Evolutionary conservation across 805 yeast species (phyloP).

Genomic region (Schwanniomyces vanrijiae): DNA sequence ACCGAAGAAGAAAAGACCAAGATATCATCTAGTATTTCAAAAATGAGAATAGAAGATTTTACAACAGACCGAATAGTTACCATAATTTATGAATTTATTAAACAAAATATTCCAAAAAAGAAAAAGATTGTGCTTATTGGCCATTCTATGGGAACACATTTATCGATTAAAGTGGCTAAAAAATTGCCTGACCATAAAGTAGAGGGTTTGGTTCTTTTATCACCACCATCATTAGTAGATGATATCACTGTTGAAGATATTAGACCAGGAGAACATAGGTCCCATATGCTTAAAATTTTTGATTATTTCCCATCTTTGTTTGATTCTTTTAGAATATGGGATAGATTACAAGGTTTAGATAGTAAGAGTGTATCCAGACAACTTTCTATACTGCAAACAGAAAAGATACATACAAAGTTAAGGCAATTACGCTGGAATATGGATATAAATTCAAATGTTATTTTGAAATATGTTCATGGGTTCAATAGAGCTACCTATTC

Average conservation of each 20-base stretch:
- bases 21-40: conserved; percentile 26
- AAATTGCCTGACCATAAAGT: conserved; percentile 36
- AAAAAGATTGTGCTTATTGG: conserved; percentile 55
- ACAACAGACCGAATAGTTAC: conserved; percentile 40
- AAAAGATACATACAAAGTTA: conserved; percentile 40
- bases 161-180: conserved; percentile 47
- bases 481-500: conserved; percentile 41
- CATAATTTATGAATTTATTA: conserved; percentile 37
- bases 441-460: conserved; percentile 54
- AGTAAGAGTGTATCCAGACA: conserved; percentile 63
- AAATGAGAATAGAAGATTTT: conserved; percentile 43
- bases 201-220: conserved; percentile 48
- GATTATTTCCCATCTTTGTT: conserved; percentile 46
- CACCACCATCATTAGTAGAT: conserved; percentile 46
- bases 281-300: conserved; percentile 26
- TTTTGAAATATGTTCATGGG: conserved; percentile 55
- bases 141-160: conserved; percentile 73
- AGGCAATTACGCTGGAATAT: conserved; percentile 72
- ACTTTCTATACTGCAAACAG: conserved; percentile 29
- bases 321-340: conserved; percentile 55
- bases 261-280: not conserved
- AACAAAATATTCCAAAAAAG: conserved; percentile 35
- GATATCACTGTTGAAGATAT: conserved; percentile 13
- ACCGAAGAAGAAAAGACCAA: conserved; percentile 29
- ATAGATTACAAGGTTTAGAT: conserved; percentile 60